phyloP scores from a whole-genome alignment of 306 rosid genomes.

The Albizia julibrissin region DNA sequence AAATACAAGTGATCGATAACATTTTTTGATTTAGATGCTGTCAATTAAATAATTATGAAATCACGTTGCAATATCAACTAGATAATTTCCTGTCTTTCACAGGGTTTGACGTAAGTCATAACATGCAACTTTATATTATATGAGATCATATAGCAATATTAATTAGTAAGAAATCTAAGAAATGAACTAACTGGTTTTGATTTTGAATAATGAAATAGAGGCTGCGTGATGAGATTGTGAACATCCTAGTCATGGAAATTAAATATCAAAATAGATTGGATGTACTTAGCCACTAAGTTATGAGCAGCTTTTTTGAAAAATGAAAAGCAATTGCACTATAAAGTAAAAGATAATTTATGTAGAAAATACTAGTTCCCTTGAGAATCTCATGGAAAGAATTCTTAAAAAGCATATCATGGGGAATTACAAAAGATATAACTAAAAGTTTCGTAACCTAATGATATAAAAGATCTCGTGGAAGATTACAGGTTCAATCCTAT shows the following conservation, averaged over 20 bases:
- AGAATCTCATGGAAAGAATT: no score
- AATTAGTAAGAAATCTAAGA: background rate
- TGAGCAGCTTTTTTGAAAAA: no score
- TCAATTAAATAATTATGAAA: background rate
- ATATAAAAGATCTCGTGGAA: no score
- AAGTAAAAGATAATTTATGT: no score
- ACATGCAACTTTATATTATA: no score
- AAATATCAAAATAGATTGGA: constrained; percentile 23
- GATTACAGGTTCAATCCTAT: no score
- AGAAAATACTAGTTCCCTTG: no score
- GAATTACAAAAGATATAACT: no score
- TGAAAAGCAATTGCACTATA: no score
- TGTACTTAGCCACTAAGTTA: constrained; percentile 41
- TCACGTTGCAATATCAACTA: background rate
- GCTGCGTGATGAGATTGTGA: background rate
- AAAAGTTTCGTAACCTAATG: no score
- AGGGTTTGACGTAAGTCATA: background rate
- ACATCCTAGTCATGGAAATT: background rate
- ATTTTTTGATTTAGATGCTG: background rate
- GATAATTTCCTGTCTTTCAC: background rate
- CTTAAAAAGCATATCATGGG: no score
- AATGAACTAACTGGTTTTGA: background rate
- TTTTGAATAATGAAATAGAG: background rate
- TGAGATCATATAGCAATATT: no score
- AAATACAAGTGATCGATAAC: background rate